Evolutionary conservation across 805 yeast genomes (phyloP).

Genomic region (Metschnikowia cerradonensis): DNA sequence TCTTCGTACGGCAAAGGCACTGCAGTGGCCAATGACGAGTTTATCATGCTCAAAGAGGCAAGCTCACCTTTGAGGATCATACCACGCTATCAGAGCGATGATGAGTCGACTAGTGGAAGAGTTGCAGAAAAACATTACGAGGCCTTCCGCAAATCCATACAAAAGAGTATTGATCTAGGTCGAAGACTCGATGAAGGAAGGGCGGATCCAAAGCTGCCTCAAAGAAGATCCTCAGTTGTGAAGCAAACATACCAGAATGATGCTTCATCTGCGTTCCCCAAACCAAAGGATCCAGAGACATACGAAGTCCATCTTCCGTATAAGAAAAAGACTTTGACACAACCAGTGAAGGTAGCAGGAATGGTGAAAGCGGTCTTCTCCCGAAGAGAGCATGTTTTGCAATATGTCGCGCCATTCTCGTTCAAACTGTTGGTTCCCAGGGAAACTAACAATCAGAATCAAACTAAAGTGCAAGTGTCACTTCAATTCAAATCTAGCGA

Average conservation of each 20-base stretch:
- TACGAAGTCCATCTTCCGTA: conserved; percentile 19
- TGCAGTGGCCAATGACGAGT: conserved; percentile 18
- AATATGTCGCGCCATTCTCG: conserved; percentile 12
- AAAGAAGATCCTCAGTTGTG: conserved; percentile 13
- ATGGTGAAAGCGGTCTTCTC: conserved; percentile 17
- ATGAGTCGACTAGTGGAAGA: conserved; percentile 3
- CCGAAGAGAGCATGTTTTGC: conserved; percentile 11
- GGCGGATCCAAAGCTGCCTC: neutral
- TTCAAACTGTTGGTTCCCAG: conserved; percentile 2
- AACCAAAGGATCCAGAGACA: neutral
- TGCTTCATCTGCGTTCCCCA: neutral
- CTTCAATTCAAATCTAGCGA: conserved; percentile 9
- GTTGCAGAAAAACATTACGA: conserved; percentile 17
- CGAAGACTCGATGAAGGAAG: conserved; percentile 7
- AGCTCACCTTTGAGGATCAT: conserved; percentile 22
- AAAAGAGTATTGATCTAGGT: conserved; percentile 5
- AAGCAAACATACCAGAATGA: conserved; percentile 15
- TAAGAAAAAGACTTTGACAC: conserved; percentile 21
- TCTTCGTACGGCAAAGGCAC: conserved; percentile 18
- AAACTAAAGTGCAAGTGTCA: conserved; percentile 3
- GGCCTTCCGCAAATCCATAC: conserved; percentile 16
- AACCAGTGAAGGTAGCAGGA: conserved; percentile 23
- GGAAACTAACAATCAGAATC: neutral
- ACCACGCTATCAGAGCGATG: conserved; percentile 13
- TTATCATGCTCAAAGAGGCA: conserved; percentile 23